Conservation (phyloP, 345 rosid genomes). For the Gossypium thurberi region DNA sequence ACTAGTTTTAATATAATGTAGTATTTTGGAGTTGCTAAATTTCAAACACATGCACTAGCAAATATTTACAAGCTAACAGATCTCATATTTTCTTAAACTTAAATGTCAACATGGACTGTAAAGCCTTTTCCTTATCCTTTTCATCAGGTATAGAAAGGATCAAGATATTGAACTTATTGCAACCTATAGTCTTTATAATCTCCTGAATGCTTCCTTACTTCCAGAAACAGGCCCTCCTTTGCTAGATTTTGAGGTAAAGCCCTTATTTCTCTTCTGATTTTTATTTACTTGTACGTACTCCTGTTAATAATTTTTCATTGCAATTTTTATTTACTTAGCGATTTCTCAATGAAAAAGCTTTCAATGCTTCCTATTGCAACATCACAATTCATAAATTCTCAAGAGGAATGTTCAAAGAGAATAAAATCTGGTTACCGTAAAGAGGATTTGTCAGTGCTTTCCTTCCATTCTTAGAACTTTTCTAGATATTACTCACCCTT, state of each 20-base stretch:
- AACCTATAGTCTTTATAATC: slow-evolving; percentile 70
- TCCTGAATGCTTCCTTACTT: slow-evolving; percentile 66
- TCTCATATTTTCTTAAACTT: not conserved
- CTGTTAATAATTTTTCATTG: not conserved
- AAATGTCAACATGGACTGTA: slow-evolving; percentile 3
- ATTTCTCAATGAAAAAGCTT: not conserved
- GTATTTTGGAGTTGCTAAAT: not conserved
- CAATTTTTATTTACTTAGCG: not conserved
- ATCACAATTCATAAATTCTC: not conserved
- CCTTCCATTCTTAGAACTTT: not conserved
- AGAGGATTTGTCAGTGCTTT: not conserved
- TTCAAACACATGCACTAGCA: not conserved
- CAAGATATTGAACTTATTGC: slow-evolving; percentile 73
- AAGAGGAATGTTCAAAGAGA: not conserved
- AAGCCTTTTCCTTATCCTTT: slow-evolving; percentile 14
- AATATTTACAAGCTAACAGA: not conserved
- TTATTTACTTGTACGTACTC: not conserved
- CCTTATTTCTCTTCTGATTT: not conserved
- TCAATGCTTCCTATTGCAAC: not conserved
- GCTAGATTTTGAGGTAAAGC: slow-evolving; percentile 89
- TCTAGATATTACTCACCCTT: not conserved
- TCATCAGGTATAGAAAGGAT: slow-evolving; percentile 75
- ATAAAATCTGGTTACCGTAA: not conserved
- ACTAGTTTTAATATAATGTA: not conserved
- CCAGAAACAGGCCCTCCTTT: slow-evolving; percentile 92